Base-by-base conservation (phyloP, 495 filamentous ascomycete species). In the Neurospora sublineolata region DNA sequence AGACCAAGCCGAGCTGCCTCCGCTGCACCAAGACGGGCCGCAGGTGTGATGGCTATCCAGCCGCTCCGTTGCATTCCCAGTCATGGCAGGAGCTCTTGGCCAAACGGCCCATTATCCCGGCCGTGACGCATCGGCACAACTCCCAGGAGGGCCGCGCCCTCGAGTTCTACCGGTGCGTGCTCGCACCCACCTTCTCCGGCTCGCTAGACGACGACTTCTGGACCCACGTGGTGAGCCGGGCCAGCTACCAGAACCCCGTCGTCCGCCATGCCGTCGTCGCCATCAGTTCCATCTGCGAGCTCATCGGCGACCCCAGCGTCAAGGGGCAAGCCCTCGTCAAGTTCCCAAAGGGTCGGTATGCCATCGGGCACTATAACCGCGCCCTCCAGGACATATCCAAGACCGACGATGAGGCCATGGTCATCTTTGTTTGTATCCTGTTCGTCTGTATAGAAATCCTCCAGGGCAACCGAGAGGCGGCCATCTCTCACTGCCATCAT, bases 371-470 rank as follows among this genome's bases (percentile, higher is more conserved):
- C 42, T 82, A 82, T 67, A 83, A 79, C 69, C 75, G 75, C 9
- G 80, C 79, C 27, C 73, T 82, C 14, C 74, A 77, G 46, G 72
- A 79, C n/a, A 72, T 81, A 18, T 73, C 78, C 58, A 74, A 75
- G 12, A 74, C 75, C 6, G 76, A 73, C 20, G 67, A 75, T 73
- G 72, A 77, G 68, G 67, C 72, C 72, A 75, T 82, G 20, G 83
- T 87, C 18, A 76, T 88, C 16, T 80, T 87, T 9, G 84, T 81
- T n/a, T 88, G 86, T 69, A 77, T 86, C 12, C 77, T 88, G 60
- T 88, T 87, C 67, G 84, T 86, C 37, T 87, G 86, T 73, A 84
- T 88, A 52, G 87, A 88, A 72, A 79, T 81, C 11, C 73, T 88
- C 5, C 81, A 83, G 23, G 85, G 82, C 3, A 81, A 86, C 75